Base-by-base conservation (phyloP, 2,329 filamentous ascomycete genomes). In the Rutstroemia sp. region DNA sequence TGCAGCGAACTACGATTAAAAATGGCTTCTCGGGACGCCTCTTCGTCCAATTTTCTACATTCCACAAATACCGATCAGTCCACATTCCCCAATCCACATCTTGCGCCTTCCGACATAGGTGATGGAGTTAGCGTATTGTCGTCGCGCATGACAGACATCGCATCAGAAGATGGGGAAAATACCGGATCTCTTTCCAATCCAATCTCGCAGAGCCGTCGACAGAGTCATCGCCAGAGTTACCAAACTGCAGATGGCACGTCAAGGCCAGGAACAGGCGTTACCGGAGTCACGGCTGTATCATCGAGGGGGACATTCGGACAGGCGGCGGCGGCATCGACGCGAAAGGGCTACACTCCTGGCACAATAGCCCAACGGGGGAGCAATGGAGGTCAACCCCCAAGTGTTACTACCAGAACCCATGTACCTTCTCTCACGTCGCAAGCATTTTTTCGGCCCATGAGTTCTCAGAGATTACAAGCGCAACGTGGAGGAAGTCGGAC, bases 391-490 rank as follows among this genome's bases (percentile, higher is more conserved):
- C 79, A 79, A 62, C 86, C 77, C 53, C 78, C 77, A 16, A 92
- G 86, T 62, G 79, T 88, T 44, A 78, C 87, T 47, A 91, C 86
- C 69, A 82, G 86, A 67, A 94, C 89, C 44, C 94, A 99, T 76
- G 91, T 95, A 19, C 92, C 94, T 1, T 91, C 88, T 1, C 76
- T 99, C 53, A 87, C 90, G 2, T 91, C 90, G 16, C 88, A 92
- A 67, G 92, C 89, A 54, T 97, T 99, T 75, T 96, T 95, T 69
- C 87, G 87, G 21, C 94, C 94, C 41, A 95, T 99, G 90, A 97
- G 92, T 73, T 95, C 92, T 23, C 91, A 96, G 70, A 87, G 90
- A 70, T 77, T 97, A 51, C 92, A 97, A 73, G 91, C 91, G 54
- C 94, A 97, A 72, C 80, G 92, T 70, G 84, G 86, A 61, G 82